Conservation (phyloP, 768 basidiomycete genomes). For the Austroboletus festivus region DNA sequence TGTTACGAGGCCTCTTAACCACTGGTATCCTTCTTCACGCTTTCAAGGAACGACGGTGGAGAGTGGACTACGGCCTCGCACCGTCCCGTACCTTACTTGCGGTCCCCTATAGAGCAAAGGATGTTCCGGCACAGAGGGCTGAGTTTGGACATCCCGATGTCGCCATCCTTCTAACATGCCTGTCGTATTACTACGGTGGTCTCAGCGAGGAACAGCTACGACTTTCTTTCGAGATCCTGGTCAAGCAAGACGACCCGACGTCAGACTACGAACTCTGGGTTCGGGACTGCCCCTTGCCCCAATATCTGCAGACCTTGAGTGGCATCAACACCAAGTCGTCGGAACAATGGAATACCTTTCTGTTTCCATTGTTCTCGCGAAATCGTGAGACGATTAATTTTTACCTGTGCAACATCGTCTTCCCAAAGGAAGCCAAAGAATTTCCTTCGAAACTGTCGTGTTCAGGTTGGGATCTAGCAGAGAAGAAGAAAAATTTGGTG, state of each 20-base stretch:
- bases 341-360: conserved; percentile 20
- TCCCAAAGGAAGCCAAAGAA: too few relatives aligned
- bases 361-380: too few relatives aligned
- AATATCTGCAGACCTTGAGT: conserved; percentile 27
- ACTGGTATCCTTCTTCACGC: conserved; percentile 34
- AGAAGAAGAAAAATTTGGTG: too few relatives aligned
- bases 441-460: too few relatives aligned
- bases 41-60: not conserved
- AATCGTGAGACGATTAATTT: too few relatives aligned
- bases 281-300: conserved; percentile 30
- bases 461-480: too few relatives aligned
- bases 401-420: too few relatives aligned
- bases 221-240: conserved; percentile 35
- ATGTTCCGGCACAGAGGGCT: not conserved
- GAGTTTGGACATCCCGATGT: not conserved
- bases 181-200: not conserved
- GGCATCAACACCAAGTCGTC: conserved; percentile 42
- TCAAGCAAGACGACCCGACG: conserved; percentile 38
- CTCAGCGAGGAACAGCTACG: conserved; percentile 28
- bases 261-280: conserved; percentile 41
- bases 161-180: conserved; percentile 39
- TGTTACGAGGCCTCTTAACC: conserved; percentile 44
- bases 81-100: not conserved
- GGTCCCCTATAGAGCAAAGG: not conserved
- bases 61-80: conserved; percentile 46